Conservation (phyloP, 1,139 yeast species). For the Saccharomyces hybrid region DNA sequence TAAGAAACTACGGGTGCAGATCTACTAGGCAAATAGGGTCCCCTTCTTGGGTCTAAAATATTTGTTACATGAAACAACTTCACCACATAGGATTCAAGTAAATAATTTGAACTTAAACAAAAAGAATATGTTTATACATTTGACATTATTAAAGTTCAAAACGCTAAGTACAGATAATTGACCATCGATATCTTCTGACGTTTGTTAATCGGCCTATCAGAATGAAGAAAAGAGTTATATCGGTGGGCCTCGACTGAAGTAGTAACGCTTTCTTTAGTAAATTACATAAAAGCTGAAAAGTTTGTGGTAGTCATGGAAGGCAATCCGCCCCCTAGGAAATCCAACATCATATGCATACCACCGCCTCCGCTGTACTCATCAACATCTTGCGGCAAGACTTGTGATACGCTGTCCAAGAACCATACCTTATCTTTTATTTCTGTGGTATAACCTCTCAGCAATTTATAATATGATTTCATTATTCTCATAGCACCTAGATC, state of each 20-base stretch:
- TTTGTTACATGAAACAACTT: too few species aligned
- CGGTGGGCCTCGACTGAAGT: too few species aligned
- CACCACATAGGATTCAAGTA: too few species aligned
- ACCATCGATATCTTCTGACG: too few species aligned
- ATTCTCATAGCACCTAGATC: constrained; percentile 84
- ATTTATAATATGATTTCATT: constrained; percentile 78
- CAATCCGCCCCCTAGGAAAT: constrained; percentile 71
- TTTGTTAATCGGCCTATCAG: not conserved
- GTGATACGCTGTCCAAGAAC: constrained; percentile 89
- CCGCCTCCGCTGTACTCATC: constrained; percentile 83
- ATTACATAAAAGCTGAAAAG: constrained; percentile 28
- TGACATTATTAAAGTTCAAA: too few species aligned
- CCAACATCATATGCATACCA: constrained; percentile 86
- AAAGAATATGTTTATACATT: too few species aligned
- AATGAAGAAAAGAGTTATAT: not conserved
- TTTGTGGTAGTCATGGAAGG: constrained; percentile 45
- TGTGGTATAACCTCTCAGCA: constrained; percentile 70
- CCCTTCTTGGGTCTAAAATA: too few species aligned
- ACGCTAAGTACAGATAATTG: too few species aligned
- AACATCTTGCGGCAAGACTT: constrained; percentile 76
- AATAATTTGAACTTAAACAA: too few species aligned
- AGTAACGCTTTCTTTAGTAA: not conserved
- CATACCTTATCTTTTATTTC: constrained; percentile 87
- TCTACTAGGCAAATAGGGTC: too few species aligned
- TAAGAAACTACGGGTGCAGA: too few species aligned